phyloP scores from a whole-genome alignment of 2,329 filamentous ascomycete genomes.

The Cyphellophora attinorum region DNA sequence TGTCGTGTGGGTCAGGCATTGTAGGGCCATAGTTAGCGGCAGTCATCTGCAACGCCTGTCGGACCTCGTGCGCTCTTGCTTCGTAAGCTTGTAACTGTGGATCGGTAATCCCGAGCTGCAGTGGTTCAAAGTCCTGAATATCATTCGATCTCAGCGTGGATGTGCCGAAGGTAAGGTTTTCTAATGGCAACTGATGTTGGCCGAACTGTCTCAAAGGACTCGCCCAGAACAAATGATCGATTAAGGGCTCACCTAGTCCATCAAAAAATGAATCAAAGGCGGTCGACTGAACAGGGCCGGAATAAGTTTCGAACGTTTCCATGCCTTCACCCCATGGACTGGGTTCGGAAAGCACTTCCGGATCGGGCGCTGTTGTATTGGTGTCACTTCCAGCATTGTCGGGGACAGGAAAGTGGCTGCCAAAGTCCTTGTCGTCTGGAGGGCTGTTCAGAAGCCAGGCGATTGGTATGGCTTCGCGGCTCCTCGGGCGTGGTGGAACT shows the following conservation, averaged over 20 bases:
- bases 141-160: not conserved
- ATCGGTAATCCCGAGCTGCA: not conserved
- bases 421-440: slow-evolving; percentile 10
- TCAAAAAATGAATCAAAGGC: slow-evolving; percentile 13
- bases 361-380: slow-evolving; percentile 4
- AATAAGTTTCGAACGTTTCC: slow-evolving; percentile 9
- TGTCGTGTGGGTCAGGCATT: slow-evolving; percentile 6
- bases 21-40: slow-evolving; percentile 5
- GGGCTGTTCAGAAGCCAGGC: slow-evolving; percentile 12
- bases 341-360: slow-evolving; percentile 11
- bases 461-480: slow-evolving; percentile 14
- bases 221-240: too few species aligned
- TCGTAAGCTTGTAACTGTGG: slow-evolving; percentile 6
- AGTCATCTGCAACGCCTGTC: slow-evolving; percentile 9
- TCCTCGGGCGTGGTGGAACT: slow-evolving; percentile 6
- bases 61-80: slow-evolving; percentile 10
- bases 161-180: not conserved
- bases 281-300: slow-evolving; percentile 7
- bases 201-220: too few species aligned
- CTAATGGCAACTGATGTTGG: too few species aligned
- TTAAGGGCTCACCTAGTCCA: slow-evolving; percentile 6
- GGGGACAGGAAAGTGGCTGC: slow-evolving; percentile 11
- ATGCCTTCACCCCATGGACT: slow-evolving; percentile 14
- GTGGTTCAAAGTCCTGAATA: not conserved
- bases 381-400: slow-evolving; percentile 7